These are phyloP conservation scores for Sporothrix pallida DNA, from an alignment of 2,329 filamentous ascomycete genomes.

Conservation along the genomic window DNA sequence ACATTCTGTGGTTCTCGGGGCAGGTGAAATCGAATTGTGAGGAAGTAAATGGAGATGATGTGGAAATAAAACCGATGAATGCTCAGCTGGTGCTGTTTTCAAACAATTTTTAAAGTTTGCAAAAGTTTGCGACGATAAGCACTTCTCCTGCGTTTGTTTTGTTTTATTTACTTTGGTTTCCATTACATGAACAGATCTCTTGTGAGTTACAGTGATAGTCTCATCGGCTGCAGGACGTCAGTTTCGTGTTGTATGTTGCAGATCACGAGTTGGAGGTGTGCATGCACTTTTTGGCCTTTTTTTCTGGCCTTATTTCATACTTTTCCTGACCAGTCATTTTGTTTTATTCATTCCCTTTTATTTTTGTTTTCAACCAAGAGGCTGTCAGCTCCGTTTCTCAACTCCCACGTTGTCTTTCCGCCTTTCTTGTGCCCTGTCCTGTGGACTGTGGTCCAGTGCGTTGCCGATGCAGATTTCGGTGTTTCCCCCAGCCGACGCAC, in stretches of 20 bases:
- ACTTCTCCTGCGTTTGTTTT: neutral
- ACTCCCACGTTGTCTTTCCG: neutral
- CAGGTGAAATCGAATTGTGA: neutral
- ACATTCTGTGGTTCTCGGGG: neutral
- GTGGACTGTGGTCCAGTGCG: slow-evolving; percentile 17
- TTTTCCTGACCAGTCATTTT: no score
- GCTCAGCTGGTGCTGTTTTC: neutral
- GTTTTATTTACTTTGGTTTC: neutral
- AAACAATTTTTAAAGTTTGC: neutral
- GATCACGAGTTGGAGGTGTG: slow-evolving; percentile 6
- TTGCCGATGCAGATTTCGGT: slow-evolving; percentile 30
- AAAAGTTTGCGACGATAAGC: neutral
- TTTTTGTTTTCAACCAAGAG: neutral
- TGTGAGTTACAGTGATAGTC: neutral
- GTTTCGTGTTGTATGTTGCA: slow-evolving; percentile 10
- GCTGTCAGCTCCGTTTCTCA: neutral
- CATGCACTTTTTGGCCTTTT: neutral
- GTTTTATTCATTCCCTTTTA: neutral
- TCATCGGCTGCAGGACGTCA: slow-evolving; percentile 1
- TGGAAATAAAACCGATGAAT: neutral
- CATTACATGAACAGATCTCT: neutral
- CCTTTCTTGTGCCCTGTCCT: neutral
- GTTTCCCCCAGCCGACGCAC: slow-evolving; percentile 27
- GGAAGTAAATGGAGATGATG: neutral
- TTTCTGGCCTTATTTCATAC: neutral